Conservation (phyloP, 1,139 yeast species). For the Kurtzmaniella quercitrusa region DNA sequence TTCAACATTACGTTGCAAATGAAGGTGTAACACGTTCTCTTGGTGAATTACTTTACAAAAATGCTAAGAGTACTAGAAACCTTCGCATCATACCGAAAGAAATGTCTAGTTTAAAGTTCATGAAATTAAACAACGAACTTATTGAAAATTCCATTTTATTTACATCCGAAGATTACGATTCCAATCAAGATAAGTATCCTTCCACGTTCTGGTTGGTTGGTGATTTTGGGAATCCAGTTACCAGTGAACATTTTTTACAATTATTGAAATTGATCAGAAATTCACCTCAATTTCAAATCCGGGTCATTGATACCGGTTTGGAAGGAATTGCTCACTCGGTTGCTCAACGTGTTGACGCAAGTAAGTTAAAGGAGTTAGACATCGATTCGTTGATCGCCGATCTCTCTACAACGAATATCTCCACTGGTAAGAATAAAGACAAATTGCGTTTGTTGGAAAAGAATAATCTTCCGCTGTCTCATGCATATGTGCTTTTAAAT, state of each 20-base stretch:
- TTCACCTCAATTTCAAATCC: slow-evolving; percentile 26
- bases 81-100: slow-evolving; percentile 32
- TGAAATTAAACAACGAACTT: slow-evolving; percentile 26
- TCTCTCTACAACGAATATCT: neutral
- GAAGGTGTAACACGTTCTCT: slow-evolving; percentile 21
- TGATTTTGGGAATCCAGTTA: slow-evolving; percentile 35
- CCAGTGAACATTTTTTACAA: slow-evolving; percentile 40
- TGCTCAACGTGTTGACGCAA: slow-evolving; percentile 9
- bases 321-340: slow-evolving; percentile 6
- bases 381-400: slow-evolving; percentile 11
- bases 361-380: slow-evolving; percentile 12
- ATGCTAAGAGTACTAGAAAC: slow-evolving; percentile 32
- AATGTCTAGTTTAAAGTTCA: slow-evolving; percentile 31
- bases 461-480: slow-evolving; percentile 31
- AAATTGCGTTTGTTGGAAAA: slow-evolving; percentile 19
- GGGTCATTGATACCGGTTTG: slow-evolving; percentile 27
- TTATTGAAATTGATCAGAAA: slow-evolving; percentile 25
- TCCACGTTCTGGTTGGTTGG: slow-evolving; percentile 56
- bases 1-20: slow-evolving; percentile 22
- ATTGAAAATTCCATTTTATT: slow-evolving; percentile 19
- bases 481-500: slow-evolving; percentile 34
- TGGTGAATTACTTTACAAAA: slow-evolving; percentile 28
- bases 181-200: slow-evolving; percentile 13
- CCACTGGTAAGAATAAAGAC: no score
- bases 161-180: slow-evolving; percentile 11